Evolutionary conservation across 805 yeast species (phyloP).

Genomic region (Candida berthetii): DNA sequence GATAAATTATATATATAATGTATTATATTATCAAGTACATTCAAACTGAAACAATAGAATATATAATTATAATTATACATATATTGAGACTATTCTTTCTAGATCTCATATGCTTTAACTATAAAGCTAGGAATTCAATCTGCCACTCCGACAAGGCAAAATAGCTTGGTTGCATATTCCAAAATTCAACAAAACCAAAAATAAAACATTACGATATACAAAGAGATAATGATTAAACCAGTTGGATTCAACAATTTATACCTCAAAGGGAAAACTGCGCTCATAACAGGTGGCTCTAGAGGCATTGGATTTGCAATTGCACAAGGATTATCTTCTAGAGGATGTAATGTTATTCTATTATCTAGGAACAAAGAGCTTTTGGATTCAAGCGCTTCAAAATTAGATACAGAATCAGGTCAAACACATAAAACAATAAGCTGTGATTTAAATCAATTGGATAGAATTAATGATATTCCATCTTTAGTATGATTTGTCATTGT

Average conservation of each 20-base stretch:
- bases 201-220: too few relatives aligned
- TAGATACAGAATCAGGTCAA: slow-evolving; percentile 8
- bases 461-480: not conserved
- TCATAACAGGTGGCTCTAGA: slow-evolving; percentile 64
- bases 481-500: not conserved
- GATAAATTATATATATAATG: too few relatives aligned
- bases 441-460: slow-evolving; percentile 23
- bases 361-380: slow-evolving; percentile 40
- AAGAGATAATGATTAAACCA: too few relatives aligned
- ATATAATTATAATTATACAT: too few relatives aligned
- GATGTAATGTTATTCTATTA: slow-evolving; percentile 45
- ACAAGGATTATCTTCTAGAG: slow-evolving; percentile 37
- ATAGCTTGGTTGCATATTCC: too few relatives aligned
- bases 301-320: slow-evolving; percentile 65
- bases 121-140: too few relatives aligned
- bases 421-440: slow-evolving; percentile 25
- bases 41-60: too few relatives aligned
- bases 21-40: too few relatives aligned
- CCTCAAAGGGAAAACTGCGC: slow-evolving; percentile 29
- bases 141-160: too few relatives aligned
- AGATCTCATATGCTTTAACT: too few relatives aligned
- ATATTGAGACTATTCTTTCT: too few relatives aligned
- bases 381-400: slow-evolving; percentile 12
- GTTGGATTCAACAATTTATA: not conserved
- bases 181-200: too few relatives aligned